These are phyloP conservation scores for Bocquillonia castaneifolia DNA, from an alignment of 441 rosid species.

Conservation along the genomic window DNA sequence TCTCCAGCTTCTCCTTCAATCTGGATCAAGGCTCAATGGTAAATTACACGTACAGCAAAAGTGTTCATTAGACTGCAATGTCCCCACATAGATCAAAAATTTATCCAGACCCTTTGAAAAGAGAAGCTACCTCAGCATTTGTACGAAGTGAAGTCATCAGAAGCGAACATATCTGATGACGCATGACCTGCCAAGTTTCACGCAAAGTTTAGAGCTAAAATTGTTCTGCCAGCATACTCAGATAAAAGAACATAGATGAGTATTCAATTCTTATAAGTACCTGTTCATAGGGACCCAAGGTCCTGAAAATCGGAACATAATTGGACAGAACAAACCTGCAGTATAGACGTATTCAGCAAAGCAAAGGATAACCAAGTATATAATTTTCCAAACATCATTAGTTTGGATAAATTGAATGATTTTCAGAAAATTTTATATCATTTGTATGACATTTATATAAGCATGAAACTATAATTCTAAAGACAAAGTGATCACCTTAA, in stretches of 20 bases:
- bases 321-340: slow-evolving; percentile 91
- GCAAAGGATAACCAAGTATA: slow-evolving; percentile 7
- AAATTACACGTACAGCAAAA: neutral
- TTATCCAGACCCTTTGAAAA: slow-evolving; percentile 13
- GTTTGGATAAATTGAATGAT: slow-evolving; percentile 10
- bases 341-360: slow-evolving; percentile 21
- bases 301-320: slow-evolving; percentile 77
- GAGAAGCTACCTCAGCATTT: slow-evolving; percentile 71
- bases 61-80: neutral
- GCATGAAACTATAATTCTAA: neutral
- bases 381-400: neutral
- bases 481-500: neutral
- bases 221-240: slow-evolving; percentile 27
- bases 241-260: slow-evolving; percentile 28
- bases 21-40: slow-evolving; percentile 39
- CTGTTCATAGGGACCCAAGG: slow-evolving; percentile 77
- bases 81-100: neutral
- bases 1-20: slow-evolving; percentile 96
- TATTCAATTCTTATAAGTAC: slow-evolving; percentile 37
- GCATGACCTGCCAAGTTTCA: slow-evolving; percentile 67
- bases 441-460: neutral
- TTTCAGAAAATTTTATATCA: neutral
- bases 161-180: slow-evolving; percentile 92
- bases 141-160: slow-evolving; percentile 97
- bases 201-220: slow-evolving; percentile 30